Evolutionary conservation across 768 basidiomycete genomes (phyloP).

Genomic region (Termitomyces sp.): DNA sequence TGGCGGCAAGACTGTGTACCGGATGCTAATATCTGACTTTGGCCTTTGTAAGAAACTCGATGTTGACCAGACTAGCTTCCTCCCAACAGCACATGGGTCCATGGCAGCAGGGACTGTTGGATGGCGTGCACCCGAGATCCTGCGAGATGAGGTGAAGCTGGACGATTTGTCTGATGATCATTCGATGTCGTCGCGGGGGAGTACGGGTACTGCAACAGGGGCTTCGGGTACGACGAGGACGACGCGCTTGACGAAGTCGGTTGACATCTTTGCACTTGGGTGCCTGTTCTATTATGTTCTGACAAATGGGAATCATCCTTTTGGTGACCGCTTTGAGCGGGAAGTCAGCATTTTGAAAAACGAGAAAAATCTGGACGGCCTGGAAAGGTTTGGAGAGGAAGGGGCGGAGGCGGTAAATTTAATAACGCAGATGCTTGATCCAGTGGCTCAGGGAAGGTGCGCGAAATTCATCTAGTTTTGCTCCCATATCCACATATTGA

Average conservation of each 20-base stretch:
- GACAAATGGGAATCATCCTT: slow-evolving; percentile 89
- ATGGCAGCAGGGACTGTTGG: slow-evolving; percentile 92
- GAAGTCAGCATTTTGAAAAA: slow-evolving; percentile 93
- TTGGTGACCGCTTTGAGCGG: slow-evolving; percentile 87
- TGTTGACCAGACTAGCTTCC: slow-evolving; percentile 92
- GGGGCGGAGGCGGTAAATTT: slow-evolving; percentile 86
- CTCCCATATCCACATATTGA: neutral
- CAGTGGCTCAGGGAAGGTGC: slow-evolving; percentile 71
- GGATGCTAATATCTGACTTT: slow-evolving; percentile 96
- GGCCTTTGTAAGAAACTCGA: slow-evolving; percentile 95
- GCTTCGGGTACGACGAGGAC: slow-evolving; percentile 36
- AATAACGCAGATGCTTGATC: slow-evolving; percentile 73
- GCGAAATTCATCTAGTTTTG: slow-evolving; percentile 17
- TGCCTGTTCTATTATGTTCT: slow-evolving; percentile 94
- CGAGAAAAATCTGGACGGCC: slow-evolving; percentile 58
- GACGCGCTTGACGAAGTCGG: slow-evolving; percentile 84
- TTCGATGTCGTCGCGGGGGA: slow-evolving; percentile 64
- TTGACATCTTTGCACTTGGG: slow-evolving; percentile 95
- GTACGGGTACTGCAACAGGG: slow-evolving; percentile 46
- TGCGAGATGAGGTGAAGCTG: slow-evolving; percentile 89
- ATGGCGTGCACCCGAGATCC: slow-evolving; percentile 96
- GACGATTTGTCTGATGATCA: slow-evolving; percentile 71
- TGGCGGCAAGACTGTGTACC: slow-evolving; percentile 37
- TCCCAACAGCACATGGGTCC: slow-evolving; percentile 86
- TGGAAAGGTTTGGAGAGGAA: slow-evolving; percentile 87